Conservation (phyloP, 106 monocot species). For the Alisma plantagoaquatica region DNA sequence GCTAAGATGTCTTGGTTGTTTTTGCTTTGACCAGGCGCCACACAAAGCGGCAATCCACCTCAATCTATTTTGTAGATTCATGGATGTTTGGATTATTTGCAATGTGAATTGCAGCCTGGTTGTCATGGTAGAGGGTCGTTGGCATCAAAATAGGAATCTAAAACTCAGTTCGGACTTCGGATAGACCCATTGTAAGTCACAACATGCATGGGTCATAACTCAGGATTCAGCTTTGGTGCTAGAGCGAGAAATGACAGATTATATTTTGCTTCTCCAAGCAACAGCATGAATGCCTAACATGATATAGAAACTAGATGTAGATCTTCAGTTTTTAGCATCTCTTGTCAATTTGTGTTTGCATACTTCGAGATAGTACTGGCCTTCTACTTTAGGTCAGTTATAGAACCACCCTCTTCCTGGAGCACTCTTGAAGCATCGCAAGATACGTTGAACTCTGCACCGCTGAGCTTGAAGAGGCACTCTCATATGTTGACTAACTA, state of each 20-base stretch:
- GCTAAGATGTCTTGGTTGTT: too few relatives aligned
- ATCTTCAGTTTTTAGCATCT: neutral
- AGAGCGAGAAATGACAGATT: neutral
- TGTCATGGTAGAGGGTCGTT: too few relatives aligned
- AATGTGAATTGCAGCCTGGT: too few relatives aligned
- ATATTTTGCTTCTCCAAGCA: neutral
- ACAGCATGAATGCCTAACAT: neutral
- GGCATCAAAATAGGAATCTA: too few relatives aligned
- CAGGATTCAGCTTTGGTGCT: neutral
- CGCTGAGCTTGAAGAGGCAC: neutral
- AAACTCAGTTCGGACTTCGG: too few relatives aligned
- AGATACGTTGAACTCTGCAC: neutral
- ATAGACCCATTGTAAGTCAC: neutral
- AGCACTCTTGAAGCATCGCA: neutral
- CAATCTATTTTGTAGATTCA: too few relatives aligned
- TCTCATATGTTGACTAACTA: neutral
- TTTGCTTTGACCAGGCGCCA: too few relatives aligned
- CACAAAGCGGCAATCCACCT: too few relatives aligned
- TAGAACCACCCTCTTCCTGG: neutral
- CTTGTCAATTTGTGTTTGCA: neutral
- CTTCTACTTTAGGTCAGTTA: neutral
- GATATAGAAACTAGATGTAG: neutral
- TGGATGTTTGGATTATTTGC: too few relatives aligned
- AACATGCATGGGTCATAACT: neutral
- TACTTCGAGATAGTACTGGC: neutral